A percentile compares a stretch with the other conserved stretches of the same genome.
phyloP scores from a whole-genome alignment of 2,329 filamentous ascomycete genomes.

The Akanthomyces muscarius region DNA sequence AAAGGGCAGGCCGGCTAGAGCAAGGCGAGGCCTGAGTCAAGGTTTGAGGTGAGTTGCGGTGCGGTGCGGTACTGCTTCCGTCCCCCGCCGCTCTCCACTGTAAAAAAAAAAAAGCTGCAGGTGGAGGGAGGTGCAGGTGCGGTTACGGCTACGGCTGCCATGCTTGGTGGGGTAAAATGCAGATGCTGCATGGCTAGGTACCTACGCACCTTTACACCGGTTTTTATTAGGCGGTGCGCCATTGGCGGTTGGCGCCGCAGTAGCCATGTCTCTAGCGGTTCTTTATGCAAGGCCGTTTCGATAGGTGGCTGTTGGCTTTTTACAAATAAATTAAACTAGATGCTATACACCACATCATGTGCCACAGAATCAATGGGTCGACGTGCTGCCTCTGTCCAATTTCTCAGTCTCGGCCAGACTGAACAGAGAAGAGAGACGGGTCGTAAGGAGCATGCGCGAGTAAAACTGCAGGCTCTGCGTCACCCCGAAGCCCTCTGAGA shows the following conservation, averaged over 20 bases:
- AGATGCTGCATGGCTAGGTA: not conserved
- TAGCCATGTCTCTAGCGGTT: too few relatives aligned
- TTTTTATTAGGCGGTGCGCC: not conserved
- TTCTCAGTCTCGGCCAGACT: too few relatives aligned
- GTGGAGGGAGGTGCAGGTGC: not conserved
- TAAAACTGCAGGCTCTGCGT: too few relatives aligned
- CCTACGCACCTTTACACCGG: not conserved
- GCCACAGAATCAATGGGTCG: too few relatives aligned
- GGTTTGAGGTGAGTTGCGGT: not conserved
- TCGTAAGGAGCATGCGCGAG: too few relatives aligned
- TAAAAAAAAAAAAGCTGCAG: not conserved
- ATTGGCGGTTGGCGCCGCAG: not conserved
- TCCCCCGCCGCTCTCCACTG: conserved; percentile 10
- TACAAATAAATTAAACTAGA: too few relatives aligned
- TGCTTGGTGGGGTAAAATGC: conserved; percentile 3
- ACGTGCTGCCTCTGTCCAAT: too few relatives aligned
- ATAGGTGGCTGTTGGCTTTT: too few relatives aligned
- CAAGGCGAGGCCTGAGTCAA: conserved; percentile 10
- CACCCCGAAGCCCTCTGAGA: too few relatives aligned
- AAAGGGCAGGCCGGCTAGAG: not conserved
- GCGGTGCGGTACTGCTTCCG: not conserved
- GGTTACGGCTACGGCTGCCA: not conserved
- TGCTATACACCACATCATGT: too few relatives aligned
- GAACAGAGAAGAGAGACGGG: too few relatives aligned
- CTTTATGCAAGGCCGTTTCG: too few relatives aligned